Evolutionary conservation across 257 asterid species (phyloP), one percentile per base, ranked within the genome.

Genomic region (Forsythia suspensa): DNA sequence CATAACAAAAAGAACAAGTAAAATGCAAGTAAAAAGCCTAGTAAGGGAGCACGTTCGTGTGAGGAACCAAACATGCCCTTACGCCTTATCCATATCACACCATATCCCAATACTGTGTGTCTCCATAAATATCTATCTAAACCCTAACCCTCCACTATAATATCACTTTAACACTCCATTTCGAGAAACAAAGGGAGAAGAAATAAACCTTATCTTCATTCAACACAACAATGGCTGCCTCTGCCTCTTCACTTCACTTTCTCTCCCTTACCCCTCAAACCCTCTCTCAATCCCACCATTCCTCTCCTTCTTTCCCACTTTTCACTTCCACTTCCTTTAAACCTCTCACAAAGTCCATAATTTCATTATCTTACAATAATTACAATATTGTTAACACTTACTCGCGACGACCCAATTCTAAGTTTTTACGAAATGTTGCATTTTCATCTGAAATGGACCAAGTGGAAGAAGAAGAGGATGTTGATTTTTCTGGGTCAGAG

Each of bases 401-500:
- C 69, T 1, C 52, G 29, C 38, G 78, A 40, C 78, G 41, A 66
- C 72, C 73, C 42, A 34, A 39, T 71, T 85, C 83, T 24, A 84
- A 87, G 29, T 84, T 90, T 46, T 76, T 81, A 1, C 66, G 90
- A 2, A 80, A 87, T 65, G 95, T 90, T 20, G 88, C 96, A 1
- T 41, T 91, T 73, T 92, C 98, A 1, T 89, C 98, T 0, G 97
- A 91, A 39, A 69, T 87, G 73, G 92, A 79, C 1, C 90, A 82
- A 3, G 89, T 79, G 73, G 92, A 76, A 41, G 82, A 65, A 1
- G 84, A 77, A 1, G 79, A 16, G 38, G 69, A 43, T 70, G 36
- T 40, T 8, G 82, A 66, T 40, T 79, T 74, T 44, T 76, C 79
- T 7, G 7, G 71, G 24, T 43, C 65, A 3, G 80, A 78, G 55